Evolutionary conservation across 768 basidiomycete genomes (phyloP), one percentile per base, ranked within the genome.

Genomic region (Lentinula aciculospora): DNA sequence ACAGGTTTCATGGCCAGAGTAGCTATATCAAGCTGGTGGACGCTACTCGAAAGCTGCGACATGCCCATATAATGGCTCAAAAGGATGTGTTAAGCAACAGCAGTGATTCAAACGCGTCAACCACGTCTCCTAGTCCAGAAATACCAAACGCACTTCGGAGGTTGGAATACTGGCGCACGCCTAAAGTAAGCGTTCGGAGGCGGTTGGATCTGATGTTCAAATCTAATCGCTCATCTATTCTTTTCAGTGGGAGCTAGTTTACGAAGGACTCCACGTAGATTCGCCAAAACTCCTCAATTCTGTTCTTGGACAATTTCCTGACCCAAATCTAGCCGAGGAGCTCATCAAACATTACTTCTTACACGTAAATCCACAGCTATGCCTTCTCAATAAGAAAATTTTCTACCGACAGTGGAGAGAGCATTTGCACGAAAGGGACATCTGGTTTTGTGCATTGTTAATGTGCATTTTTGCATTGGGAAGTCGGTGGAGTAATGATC

Each of bases 331-430:
- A 17, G 79, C 79, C 7, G 65, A 69, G 28, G 66, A 62, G 17
- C 76, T 97, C 29, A 81, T 94, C 61, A 72, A 81, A 37, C 72
- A 86, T 28, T 94, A 83, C 67, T 96, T 96, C 63, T 62, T 70
- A 2, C 75, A 84, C 58, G 68, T 77, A 50, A 88, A 92, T 64
- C 64, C 67, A 28, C 73, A 81, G 34, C 75, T 83, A 56, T 89
- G 90, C 7, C 69, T 94, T 19, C 73, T 94, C 28, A 89, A 93
- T 65, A 79, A 78, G 21, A 83, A 83, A 4, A 84, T 85, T 0
- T 93, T 94, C 64, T 73, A 82, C 36, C 76, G 76, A 15, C 81
- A 86, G 46, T 85, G 83, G 74, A 71, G 65, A 31, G 77, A 81
- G 1, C 73, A 73, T 7, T 64, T 86, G 25, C 79, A 88, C 62